Evolutionary conservation across 2,329 filamentous ascomycete species (phyloP), one percentile per base, ranked within the genome.

Genomic region (Diaporthe velutina): DNA sequence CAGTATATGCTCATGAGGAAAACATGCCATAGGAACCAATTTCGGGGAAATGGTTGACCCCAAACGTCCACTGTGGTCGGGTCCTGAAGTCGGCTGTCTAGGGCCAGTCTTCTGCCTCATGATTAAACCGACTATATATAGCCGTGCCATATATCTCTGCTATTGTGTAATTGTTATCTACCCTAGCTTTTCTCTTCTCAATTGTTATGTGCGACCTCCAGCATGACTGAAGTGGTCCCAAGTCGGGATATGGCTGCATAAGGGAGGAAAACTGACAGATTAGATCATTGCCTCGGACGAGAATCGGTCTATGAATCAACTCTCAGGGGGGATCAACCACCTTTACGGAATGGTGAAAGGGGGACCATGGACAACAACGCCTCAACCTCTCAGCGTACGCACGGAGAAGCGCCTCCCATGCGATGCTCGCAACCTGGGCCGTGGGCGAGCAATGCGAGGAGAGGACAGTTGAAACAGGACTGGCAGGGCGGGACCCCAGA

Each of bases 401-500:
- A 64, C 17, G 19, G 40, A 45, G 40, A 8, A 64, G 25, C 25
- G 2, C 38, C 60, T 22, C 5, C 60, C 9, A 25, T 25, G 61
- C n/a, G 22, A 15, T 19, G 15, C 45, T 68, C 64, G 45, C 64
- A 68, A 54, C 22, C 13, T 35, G 13, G 2, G 30, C 61, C 61
- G 22, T 13, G n/a, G 45, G 45, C 30, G 45, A 54, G 45, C 33
- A 50, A 68, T 52, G 64, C 64, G 33, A 68, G 45, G n/a, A 68
- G 45, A 54, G 30, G 2, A 25, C n/a, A 54, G 64, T 68, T 68
- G 64, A 68, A 68, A 68, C 64, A 68, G n/a, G 13, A 28, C 30
- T 17, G 22, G 45, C 64, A 68, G 64, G 64, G 45, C 30, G 38
- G 38, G 38, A 64, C 58, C 58, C 61, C 30, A 50, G 61, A 38